Conservation (phyloP, 2,329 filamentous ascomycete species). For the Septoria petroselini region DNA sequence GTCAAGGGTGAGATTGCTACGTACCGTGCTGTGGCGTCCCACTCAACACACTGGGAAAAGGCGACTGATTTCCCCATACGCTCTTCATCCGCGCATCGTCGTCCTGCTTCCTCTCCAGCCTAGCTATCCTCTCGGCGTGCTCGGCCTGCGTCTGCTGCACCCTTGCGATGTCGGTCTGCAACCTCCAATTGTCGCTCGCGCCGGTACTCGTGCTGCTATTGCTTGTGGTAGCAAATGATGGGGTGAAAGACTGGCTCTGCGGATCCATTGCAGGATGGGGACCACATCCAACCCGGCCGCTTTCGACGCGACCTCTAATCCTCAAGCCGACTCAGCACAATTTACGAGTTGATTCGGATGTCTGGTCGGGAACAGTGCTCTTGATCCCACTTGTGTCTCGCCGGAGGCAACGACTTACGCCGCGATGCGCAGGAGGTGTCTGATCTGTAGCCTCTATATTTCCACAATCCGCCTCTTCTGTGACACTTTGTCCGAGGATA, state of each 20-base stretch:
- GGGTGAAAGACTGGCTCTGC: slow-evolving; percentile 60
- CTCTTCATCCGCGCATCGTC: slow-evolving; percentile 69
- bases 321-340: not conserved
- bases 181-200: slow-evolving; percentile 57
- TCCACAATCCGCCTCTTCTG: too few relatives aligned
- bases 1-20: slow-evolving; percentile 29
- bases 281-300: slow-evolving; percentile 26
- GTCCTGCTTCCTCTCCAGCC: slow-evolving; percentile 60
- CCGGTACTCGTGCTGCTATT: slow-evolving; percentile 30
- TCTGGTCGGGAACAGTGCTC: too few relatives aligned
- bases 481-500: too few relatives aligned
- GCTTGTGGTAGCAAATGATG: slow-evolving; percentile 37
- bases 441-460: slow-evolving; percentile 22
- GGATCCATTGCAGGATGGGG: slow-evolving; percentile 54
- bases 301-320: slow-evolving; percentile 3
- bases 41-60: slow-evolving; percentile 80
- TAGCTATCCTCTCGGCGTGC: slow-evolving; percentile 59
- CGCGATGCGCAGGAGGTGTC: slow-evolving; percentile 14
- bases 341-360: too few relatives aligned
- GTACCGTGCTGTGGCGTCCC: slow-evolving; percentile 84
- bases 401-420: slow-evolving; percentile 20
- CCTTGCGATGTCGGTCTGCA: slow-evolving; percentile 61
- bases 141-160: slow-evolving; percentile 60
- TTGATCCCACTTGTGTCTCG: slow-evolving; percentile 19
- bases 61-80: slow-evolving; percentile 80